Conservation (phyloP, 495 filamentous ascomycete genomes). For the Aspergillus bertholletiae region DNA sequence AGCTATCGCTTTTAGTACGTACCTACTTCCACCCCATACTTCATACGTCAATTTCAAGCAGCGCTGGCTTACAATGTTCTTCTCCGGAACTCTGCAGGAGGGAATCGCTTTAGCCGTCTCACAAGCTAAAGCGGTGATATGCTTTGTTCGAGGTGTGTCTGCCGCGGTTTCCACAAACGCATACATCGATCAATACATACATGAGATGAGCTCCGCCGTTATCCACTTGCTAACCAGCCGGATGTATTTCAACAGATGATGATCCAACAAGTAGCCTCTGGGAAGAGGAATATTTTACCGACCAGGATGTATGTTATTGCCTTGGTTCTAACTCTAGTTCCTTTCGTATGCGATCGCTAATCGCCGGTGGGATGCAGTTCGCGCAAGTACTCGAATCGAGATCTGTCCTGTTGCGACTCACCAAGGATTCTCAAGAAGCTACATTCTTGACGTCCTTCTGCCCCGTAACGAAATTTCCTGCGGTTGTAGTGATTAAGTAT, state of each 20-base stretch:
- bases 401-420: constrained; percentile 65
- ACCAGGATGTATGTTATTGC: constrained; percentile 32
- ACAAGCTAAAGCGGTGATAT: constrained; percentile 60
- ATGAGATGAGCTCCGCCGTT: constrained; percentile 7
- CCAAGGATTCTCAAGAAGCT: constrained; percentile 71
- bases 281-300: constrained; percentile 70
- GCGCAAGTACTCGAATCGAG: constrained; percentile 47
- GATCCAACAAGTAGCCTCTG: constrained; percentile 62
- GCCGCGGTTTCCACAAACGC: constrained; percentile 16
- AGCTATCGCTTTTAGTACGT: constrained; percentile 2
- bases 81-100: constrained; percentile 69
- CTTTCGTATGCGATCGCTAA: neutral
- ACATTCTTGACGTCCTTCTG: constrained; percentile 77
- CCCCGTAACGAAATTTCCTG: constrained; percentile 67
- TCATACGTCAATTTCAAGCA: no score
- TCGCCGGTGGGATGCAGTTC: constrained; percentile 27
- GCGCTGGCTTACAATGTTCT: constrained; percentile 58
- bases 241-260: constrained; percentile 49
- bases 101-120: constrained; percentile 73
- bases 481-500: constrained; percentile 72
- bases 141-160: constrained; percentile 63
- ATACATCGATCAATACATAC: neutral
- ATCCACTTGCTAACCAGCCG: constrained; percentile 7
- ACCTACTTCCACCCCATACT: constrained; percentile 4
- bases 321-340: neutral